These are phyloP conservation scores for Takashimella koratensis DNA, from an alignment of 1,284 basidiomycete species.

Conservation along the genomic window DNA sequence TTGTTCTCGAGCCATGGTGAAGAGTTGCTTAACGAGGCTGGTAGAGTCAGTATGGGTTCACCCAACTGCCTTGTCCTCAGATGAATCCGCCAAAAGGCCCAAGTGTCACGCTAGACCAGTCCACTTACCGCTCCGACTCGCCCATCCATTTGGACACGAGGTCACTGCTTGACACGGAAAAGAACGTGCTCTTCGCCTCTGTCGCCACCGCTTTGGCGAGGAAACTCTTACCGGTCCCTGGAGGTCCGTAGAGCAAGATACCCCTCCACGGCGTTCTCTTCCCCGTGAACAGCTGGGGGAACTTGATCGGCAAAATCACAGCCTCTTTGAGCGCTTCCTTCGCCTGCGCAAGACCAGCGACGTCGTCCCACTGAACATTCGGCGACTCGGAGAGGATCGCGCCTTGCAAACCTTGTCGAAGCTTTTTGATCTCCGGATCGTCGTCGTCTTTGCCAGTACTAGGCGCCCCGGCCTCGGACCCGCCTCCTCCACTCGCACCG, in stretches of 20 bases:
- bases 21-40: slow-evolving; percentile 93
- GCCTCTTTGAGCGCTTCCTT: slow-evolving; percentile 97
- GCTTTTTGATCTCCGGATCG: slow-evolving; percentile 92
- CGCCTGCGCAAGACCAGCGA: slow-evolving; percentile 88
- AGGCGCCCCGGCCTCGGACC: slow-evolving; percentile 60
- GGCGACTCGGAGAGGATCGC: slow-evolving; percentile 93
- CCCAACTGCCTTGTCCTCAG: too few species aligned
- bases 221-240: slow-evolving; percentile 87
- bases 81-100: too few species aligned
- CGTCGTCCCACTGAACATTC: slow-evolving; percentile 97
- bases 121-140: slow-evolving; percentile 82
- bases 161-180: slow-evolving; percentile 91
- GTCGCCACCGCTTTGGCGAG: slow-evolving; percentile 98
- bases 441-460: slow-evolving; percentile 69
- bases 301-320: slow-evolving; percentile 97
- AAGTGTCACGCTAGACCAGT: background rate
- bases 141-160: slow-evolving; percentile 99
- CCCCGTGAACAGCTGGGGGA: slow-evolving; percentile 95
- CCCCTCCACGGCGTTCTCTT: slow-evolving; percentile 97
- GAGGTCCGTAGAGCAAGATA: slow-evolving; percentile 92
- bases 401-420: slow-evolving; percentile 78
- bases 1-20: slow-evolving; percentile 91
- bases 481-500: slow-evolving; percentile 66
- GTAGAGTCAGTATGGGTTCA: background rate
- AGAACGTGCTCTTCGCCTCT: slow-evolving; percentile 98